phyloP scores from a whole-genome alignment of 2,329 filamentous ascomycete species.

The Exophiala oligosperma region DNA sequence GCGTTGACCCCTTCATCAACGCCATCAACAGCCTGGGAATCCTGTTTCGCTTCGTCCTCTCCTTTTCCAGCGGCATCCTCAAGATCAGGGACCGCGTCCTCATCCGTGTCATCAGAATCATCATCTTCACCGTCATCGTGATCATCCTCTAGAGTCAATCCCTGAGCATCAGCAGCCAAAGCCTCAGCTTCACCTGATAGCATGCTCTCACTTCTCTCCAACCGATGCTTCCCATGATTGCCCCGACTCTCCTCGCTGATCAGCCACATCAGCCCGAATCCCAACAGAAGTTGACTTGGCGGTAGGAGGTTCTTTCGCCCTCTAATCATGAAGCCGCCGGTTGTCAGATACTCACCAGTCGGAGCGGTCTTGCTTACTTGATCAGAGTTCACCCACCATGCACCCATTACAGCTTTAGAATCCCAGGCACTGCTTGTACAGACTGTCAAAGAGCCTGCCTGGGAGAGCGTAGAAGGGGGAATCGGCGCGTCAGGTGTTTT shows the following conservation, averaged over 20 bases:
- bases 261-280: slow-evolving; percentile 83
- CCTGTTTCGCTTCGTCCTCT: slow-evolving; percentile 33
- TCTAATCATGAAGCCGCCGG: slow-evolving; percentile 75
- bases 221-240: slow-evolving; percentile 73
- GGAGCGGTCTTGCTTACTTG: slow-evolving; percentile 85
- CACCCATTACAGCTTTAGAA: slow-evolving; percentile 90
- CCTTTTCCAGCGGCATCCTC: slow-evolving; percentile 32
- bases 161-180: slow-evolving; percentile 24
- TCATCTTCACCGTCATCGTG: slow-evolving; percentile 32
- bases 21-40: slow-evolving; percentile 35
- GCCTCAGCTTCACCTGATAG: slow-evolving; percentile 28
- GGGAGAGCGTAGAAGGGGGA: slow-evolving; percentile 84
- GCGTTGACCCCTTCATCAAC: slow-evolving; percentile 35
- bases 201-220: slow-evolving; percentile 40
- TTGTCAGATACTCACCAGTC: slow-evolving; percentile 75
- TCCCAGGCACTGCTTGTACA: slow-evolving; percentile 92
- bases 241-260: slow-evolving; percentile 85
- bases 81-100: slow-evolving; percentile 30
- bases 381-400: slow-evolving; percentile 90
- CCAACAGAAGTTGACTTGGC: slow-evolving; percentile 81
- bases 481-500: slow-evolving; percentile 79
- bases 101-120: slow-evolving; percentile 31
- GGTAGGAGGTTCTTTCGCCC: slow-evolving; percentile 91
- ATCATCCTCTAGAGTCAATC: slow-evolving; percentile 19
- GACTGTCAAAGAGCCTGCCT: slow-evolving; percentile 83